phyloP scores from a whole-genome alignment of 108 stramenopile species.

The Poteriospumella lacustris region DNA sequence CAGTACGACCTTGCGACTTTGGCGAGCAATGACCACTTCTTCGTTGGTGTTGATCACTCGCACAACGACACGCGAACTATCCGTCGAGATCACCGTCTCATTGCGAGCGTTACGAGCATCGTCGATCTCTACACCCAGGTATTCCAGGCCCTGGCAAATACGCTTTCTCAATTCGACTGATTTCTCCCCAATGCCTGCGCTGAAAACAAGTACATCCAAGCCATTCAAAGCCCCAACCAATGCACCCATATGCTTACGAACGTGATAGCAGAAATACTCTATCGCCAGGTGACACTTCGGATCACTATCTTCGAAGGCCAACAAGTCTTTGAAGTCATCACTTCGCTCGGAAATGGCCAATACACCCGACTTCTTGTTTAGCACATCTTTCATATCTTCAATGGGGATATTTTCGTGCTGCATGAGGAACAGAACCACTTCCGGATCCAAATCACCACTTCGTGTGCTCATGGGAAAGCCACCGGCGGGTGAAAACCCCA shows the following conservation, averaged over 20 bases:
- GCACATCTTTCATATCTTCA: slow-evolving; percentile 40
- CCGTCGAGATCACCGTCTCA: too few species aligned
- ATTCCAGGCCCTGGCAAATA: neutral
- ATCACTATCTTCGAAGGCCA: slow-evolving; percentile 31
- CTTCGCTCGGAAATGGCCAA: slow-evolving; percentile 41
- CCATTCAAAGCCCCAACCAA: slow-evolving; percentile 43
- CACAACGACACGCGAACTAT: too few species aligned
- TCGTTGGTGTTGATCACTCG: too few species aligned
- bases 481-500: slow-evolving; percentile 55
- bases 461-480: slow-evolving; percentile 61
- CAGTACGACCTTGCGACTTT: neutral
- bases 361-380: slow-evolving; percentile 57
- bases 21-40: neutral
- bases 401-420: slow-evolving; percentile 31
- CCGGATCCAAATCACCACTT: slow-evolving; percentile 52
- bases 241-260: slow-evolving; percentile 41
- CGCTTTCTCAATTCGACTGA: neutral
- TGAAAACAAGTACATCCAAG: slow-evolving; percentile 56
- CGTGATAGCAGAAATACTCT: slow-evolving; percentile 52
- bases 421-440: slow-evolving; percentile 36
- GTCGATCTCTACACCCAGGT: slow-evolving; percentile 8
- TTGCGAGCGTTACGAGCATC: too few species aligned
- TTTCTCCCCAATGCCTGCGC: slow-evolving; percentile 58
- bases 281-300: slow-evolving; percentile 47
- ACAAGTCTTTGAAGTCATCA: slow-evolving; percentile 41